Base-by-base conservation (phyloP, 2,329 filamentous ascomycete species). In the Fusarium longipes region DNA sequence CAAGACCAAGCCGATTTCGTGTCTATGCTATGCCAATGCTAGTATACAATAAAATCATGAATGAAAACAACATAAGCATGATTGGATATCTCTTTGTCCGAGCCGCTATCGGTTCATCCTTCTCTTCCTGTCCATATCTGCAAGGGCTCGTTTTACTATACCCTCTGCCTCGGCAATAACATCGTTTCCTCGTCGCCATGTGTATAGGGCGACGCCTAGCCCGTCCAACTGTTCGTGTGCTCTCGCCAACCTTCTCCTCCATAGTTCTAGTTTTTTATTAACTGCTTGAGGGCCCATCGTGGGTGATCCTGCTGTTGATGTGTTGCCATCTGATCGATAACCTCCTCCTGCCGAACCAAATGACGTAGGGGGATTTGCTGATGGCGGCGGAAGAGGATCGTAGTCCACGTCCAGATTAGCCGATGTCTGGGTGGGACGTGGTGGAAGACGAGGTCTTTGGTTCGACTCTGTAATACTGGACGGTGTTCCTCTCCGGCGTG, bases 251-350 rank as follows among this genome's bases (percentile, higher is more conserved):
- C 92, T 81, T 56, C 89, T 84, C 63, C 84, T 82, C 92, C 92
- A 96, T 45, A 93, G 74, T 61, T 90, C 89, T 55, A 93, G 82
- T 67, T 92, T 90, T 79, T 91, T 93, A 76, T 87, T 92, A 14
- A 80, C 74, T 5, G 66, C 71, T 52, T 75, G 73, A 3, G 81
- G 77, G 1, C 76, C 75, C 18, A 77, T 57, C 0, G 68, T 76
- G 2, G 78, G 78, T 3, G 78, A 81, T 1, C 74, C 65, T 6
- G 45, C 75, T 0, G 75, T 74, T 25, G 79, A 78, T 5, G 78
- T 77, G 5, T 72, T 73, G 11, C 57, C 69, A n/a, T 75, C 73
- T 3, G 78, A 78, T 7, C 75, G 70, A 15, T 73, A 74, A 6
- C 70, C 70, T 1, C 77, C 73, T 36, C 68, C 63, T 24, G 70